These are phyloP conservation scores for Isoetes taiwanensis DNA, from an alignment of 75 land plant species.

Conservation along the genomic window DNA sequence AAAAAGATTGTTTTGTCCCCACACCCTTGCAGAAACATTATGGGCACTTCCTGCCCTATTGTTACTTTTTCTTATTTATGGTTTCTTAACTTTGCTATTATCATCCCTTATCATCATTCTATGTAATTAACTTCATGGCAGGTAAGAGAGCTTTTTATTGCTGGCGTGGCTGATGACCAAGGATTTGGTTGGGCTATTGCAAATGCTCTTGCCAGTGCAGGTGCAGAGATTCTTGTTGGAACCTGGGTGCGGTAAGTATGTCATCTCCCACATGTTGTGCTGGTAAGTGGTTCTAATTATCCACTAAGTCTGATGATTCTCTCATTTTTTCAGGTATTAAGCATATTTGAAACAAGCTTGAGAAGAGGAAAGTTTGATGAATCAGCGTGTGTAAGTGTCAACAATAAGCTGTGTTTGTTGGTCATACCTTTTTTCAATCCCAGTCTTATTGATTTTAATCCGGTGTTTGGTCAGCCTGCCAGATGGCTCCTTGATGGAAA, in stretches of 20 bases:
- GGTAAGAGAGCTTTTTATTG: conserved; percentile 98
- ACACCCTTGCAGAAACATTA: no score
- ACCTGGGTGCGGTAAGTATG: conserved; percentile 98
- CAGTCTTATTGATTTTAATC: background rate
- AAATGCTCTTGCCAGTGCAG: conserved; percentile 89
- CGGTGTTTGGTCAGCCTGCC: conserved; percentile 44
- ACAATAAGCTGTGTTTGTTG: background rate
- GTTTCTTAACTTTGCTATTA: no score
- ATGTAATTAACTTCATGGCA: no score
- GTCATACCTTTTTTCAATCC: background rate
- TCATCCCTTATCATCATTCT: no score
- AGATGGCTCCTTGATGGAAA: conserved; percentile 90
- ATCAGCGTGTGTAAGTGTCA: conserved; percentile 87
- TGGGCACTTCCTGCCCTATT: no score
- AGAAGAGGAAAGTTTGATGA: conserved; percentile 94
- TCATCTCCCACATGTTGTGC: no score
- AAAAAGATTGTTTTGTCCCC: no score
- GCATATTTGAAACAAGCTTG: conserved; percentile 88
- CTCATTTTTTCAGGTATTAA: conserved; percentile 74
- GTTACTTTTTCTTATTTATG: no score
- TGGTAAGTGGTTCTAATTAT: background rate
- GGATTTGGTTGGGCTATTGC: conserved; percentile 99
- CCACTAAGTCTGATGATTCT: background rate
- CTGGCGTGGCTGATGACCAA: conserved; percentile 98
- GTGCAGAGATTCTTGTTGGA: conserved; percentile 96